These are phyloP conservation scores for Trichoderma sp. DNA, from an alignment of 2,329 filamentous ascomycete genomes.

Conservation along the genomic window DNA sequence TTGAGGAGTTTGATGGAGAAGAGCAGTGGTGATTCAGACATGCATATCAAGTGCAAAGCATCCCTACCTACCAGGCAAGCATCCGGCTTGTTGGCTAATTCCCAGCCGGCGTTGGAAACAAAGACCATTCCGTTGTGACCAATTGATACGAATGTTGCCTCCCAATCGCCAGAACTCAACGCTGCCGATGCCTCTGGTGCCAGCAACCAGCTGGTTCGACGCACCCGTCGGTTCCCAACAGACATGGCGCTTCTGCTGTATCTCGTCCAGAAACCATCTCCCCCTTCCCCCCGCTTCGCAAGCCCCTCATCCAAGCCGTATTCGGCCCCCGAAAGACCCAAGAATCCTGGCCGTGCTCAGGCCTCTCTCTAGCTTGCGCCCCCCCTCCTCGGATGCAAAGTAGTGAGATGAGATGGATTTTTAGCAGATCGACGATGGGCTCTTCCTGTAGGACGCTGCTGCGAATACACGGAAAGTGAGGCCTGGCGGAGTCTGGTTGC, in stretches of 20 bases:
- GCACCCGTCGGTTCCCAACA: constrained; percentile 13
- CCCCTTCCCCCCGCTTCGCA: background rate
- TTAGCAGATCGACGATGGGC: constrained; percentile 13
- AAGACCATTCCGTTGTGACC: background rate
- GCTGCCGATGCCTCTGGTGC: background rate
- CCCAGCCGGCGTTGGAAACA: background rate
- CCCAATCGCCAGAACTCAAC: background rate
- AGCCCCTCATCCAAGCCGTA: constrained; percentile 18
- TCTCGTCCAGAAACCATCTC: background rate
- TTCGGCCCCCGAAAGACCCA: background rate
- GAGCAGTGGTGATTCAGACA: background rate
- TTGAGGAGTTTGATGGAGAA: background rate
- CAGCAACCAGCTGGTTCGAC: background rate
- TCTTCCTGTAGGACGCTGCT: background rate
- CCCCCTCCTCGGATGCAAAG: background rate
- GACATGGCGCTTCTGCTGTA: background rate
- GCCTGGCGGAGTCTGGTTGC: constrained; percentile 16
- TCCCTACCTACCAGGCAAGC: too few species aligned
- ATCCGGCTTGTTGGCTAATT: background rate
- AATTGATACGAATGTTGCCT: background rate
- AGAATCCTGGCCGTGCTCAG: background rate
- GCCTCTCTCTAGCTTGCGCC: background rate
- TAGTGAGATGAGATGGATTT: constrained; percentile 5
- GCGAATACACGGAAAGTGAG: constrained; percentile 11
- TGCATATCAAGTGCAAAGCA: background rate